phyloP scores from a whole-genome alignment of 345 rosid species.

The Citrus unshiu region DNA sequence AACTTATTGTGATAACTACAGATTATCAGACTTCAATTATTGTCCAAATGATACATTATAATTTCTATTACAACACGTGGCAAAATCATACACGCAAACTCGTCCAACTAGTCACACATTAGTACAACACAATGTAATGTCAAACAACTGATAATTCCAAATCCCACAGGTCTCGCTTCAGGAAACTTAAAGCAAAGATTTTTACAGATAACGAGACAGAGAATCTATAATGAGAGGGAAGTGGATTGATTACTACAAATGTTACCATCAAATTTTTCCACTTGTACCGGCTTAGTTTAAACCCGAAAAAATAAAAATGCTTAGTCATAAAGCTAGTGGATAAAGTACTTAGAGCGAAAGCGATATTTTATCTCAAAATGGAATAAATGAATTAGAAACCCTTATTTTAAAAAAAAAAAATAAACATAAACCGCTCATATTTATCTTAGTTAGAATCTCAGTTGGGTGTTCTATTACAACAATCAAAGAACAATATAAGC shows the following conservation, averaged over 20 bases:
- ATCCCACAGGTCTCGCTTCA: neutral
- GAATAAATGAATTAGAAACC: too few relatives aligned
- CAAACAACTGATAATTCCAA: neutral
- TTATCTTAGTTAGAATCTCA: neutral
- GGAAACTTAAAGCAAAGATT: neutral
- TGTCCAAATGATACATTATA: neutral
- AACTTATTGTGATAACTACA: too few relatives aligned
- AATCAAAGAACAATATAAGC: neutral
- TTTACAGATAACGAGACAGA: neutral
- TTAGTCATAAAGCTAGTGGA: constrained; percentile 2
- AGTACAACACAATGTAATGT: neutral
- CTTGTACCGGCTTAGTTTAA: neutral
- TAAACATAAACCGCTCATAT: neutral
- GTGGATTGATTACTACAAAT: neutral
- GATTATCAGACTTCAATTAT: neutral
- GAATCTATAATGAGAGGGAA: neutral
- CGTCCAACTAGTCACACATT: neutral
- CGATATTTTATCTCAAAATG: neutral
- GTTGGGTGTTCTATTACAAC: too few relatives aligned
- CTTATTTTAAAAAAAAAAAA: too few relatives aligned
- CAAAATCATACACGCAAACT: neutral
- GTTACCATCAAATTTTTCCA: neutral
- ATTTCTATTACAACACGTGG: neutral
- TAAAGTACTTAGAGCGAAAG: neutral
- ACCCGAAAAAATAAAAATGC: neutral